Evolutionary conservation across 2,329 filamentous ascomycete species (phyloP).

Genomic region (Hymenoscyphus fraxineus): DNA sequence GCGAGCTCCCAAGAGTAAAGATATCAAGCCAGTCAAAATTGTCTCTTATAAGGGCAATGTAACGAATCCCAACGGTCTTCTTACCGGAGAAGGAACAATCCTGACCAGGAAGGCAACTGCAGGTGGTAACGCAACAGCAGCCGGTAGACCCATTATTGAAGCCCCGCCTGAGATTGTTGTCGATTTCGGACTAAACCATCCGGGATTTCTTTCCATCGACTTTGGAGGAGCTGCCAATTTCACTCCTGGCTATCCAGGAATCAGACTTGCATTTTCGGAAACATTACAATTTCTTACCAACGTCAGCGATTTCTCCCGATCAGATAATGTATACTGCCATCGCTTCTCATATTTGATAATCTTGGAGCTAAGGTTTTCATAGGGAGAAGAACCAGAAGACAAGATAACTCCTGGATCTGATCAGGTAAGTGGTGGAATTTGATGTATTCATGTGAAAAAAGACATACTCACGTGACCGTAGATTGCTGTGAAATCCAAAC

Average conservation of each 20-base stretch:
- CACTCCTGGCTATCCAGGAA: slow-evolving; percentile 38
- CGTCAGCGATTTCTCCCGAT: slow-evolving; percentile 47
- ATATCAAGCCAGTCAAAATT: slow-evolving; percentile 35
- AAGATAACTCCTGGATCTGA: slow-evolving; percentile 46
- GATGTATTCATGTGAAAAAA: too few relatives aligned
- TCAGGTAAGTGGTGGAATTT: slow-evolving; percentile 36
- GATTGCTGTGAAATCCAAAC: slow-evolving; percentile 42
- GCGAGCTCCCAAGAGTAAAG: slow-evolving; percentile 36
- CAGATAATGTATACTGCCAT: slow-evolving; percentile 39
- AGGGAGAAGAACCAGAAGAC: slow-evolving; percentile 28
- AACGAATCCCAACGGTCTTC: slow-evolving; percentile 36
- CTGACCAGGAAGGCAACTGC: slow-evolving; percentile 27
- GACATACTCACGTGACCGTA: slow-evolving; percentile 25
- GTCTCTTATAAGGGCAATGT: slow-evolving; percentile 39
- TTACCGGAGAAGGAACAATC: slow-evolving; percentile 33
- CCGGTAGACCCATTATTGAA: slow-evolving; percentile 10
- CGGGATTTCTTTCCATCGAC: slow-evolving; percentile 41
- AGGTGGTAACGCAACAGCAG: not conserved
- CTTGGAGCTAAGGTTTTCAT: slow-evolving; percentile 5
- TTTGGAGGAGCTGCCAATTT: slow-evolving; percentile 37
- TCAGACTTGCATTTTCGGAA: slow-evolving; percentile 49
- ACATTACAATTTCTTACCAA: slow-evolving; percentile 43
- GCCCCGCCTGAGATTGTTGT: slow-evolving; percentile 40
- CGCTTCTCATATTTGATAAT: not conserved
- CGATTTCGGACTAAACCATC: slow-evolving; percentile 49